Base-by-base conservation (phyloP, 2,329 filamentous ascomycete species). In the Peltaster fructicola region DNA sequence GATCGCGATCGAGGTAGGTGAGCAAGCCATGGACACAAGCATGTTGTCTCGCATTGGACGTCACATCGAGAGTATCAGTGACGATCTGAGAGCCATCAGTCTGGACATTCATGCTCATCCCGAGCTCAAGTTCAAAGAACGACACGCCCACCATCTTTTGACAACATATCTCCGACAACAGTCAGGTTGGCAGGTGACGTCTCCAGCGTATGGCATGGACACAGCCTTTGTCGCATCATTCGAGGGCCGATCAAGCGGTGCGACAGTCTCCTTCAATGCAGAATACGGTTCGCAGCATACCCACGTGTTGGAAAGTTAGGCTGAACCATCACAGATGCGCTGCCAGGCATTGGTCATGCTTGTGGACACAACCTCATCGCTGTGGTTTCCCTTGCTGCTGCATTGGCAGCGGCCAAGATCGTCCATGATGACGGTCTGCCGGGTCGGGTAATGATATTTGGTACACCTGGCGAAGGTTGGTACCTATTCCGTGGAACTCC, bases 81-180 rank as follows among this genome's bases (percentile, higher is more conserved):
- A 26, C 8, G 18, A 26, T 8, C 8, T 26, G 19, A 17, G 25
- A 20, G 14, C 18, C 14, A 22, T 26, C 19, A 26, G 20, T 18
- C 18, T 20, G 6, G 25, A 15, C n/a, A 26, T 26, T 11, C 15
- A 26, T 18, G 25, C 21, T 14, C 18, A 64, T 26, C 61, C 61
- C 0, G 61, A 65, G 33, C 42, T 62, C 1, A 54, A 51, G 0
- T 63, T 53, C 31, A 35, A 61, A 17, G 60, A 65, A 30, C 48
- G 49, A 28, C 56, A 57, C 20, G 59, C 62, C 0, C 63, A 68
- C 34, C 50, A 59, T 8, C 47, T 55, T 3, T 43, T 68, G 24
- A 63, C 59, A 1, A 46, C 48, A 5, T 68, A 61, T 30, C 47
- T 65, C 11, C 19, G 17, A 17, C 15, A 21, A 2, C 14, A 21